Conservation (phyloP, 2,329 filamentous ascomycete species). For the Geosmithia morbida region DNA sequence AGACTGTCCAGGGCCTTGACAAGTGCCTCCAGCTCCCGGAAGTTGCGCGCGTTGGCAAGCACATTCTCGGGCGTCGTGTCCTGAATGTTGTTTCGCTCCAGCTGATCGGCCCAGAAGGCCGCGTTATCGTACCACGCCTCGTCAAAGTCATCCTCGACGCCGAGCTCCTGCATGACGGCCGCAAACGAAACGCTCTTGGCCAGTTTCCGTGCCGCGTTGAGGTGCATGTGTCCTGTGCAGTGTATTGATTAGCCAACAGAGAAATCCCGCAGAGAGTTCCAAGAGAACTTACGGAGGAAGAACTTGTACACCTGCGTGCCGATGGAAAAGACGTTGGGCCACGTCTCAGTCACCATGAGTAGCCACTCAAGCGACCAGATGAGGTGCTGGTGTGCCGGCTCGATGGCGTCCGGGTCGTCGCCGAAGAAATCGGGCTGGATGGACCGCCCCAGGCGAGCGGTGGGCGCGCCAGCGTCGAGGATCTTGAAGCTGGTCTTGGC, state of each 20-base stretch:
- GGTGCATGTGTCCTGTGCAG: conserved; percentile 2
- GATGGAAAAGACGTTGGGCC: conserved; percentile 53
- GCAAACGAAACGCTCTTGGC: conserved; percentile 33
- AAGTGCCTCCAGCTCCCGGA: conserved; percentile 55
- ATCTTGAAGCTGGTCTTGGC: conserved; percentile 34
- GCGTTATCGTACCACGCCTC: conserved; percentile 22
- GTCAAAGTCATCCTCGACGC: conserved; percentile 20
- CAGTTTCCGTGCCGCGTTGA: conserved; percentile 1
- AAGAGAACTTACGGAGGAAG: conserved; percentile 57
- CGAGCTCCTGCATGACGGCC: conserved; percentile 28
- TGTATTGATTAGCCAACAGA: not conserved
- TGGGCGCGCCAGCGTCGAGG: conserved; percentile 22
- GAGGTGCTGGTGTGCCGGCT: conserved; percentile 51
- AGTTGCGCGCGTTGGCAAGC: conserved; percentile 41
- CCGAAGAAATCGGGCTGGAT: conserved; percentile 60
- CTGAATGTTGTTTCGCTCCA: conserved; percentile 19
- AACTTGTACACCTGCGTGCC: conserved; percentile 66
- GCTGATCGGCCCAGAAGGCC: conserved; percentile 22
- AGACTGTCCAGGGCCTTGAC: conserved; percentile 51
- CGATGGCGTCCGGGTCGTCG: conserved; percentile 36
- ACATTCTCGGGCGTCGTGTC: conserved; percentile 26
- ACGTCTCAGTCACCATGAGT: conserved; percentile 56
- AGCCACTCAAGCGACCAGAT: conserved; percentile 81
- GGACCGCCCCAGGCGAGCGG: conserved; percentile 35
- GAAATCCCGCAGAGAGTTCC: not conserved